Percentiles rank a stretch among this genome's conserved stretches.
Evolutionary conservation across 75 land plant species (phyloP).

Genomic region (Larix kaempferi): DNA sequence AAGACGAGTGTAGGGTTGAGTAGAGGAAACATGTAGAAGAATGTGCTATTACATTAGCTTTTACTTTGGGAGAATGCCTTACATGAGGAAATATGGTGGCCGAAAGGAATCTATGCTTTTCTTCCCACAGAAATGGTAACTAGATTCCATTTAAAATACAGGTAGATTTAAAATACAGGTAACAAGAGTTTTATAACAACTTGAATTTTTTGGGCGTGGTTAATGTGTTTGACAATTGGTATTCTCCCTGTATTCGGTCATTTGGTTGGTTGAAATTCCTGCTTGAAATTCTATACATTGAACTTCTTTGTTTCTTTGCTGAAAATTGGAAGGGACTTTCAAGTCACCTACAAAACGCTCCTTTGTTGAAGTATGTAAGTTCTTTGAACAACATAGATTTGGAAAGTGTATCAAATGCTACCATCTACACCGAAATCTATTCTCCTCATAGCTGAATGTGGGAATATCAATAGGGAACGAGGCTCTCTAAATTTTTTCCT

Average conservation of each 20-base stretch:
- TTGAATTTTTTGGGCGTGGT: constrained; percentile 27
- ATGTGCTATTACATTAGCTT: constrained; percentile 53
- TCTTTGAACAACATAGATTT: constrained; percentile 7
- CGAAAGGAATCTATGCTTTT: constrained; percentile 53
- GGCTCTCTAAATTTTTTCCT: too few species aligned
- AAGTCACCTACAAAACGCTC: constrained; percentile 14
- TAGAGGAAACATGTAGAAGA: constrained; percentile 32
- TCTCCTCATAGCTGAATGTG: neutral
- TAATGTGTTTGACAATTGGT: constrained; percentile 24
- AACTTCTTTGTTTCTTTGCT: constrained; percentile 32
- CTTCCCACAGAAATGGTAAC: constrained; percentile 59
- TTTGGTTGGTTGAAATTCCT: constrained; percentile 28
- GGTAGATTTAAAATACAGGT: too few species aligned
- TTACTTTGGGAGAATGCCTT: constrained; percentile 12
- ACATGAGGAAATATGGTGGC: constrained; percentile 11
- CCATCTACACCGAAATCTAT: neutral
- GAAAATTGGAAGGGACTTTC: constrained; percentile 13
- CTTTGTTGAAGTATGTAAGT: constrained; percentile 37
- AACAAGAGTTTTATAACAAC: constrained; percentile 18
- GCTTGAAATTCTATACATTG: constrained; percentile 34
- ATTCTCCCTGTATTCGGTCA: constrained; percentile 24
- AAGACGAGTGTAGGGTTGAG: constrained; percentile 24
- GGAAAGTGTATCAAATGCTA: neutral
- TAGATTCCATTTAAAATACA: constrained; percentile 55
- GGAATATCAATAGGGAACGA: too few species aligned